phyloP scores from a whole-genome alignment of 2,329 filamentous ascomycete genomes.

The Monilinia vaccinii-corymbosi region DNA sequence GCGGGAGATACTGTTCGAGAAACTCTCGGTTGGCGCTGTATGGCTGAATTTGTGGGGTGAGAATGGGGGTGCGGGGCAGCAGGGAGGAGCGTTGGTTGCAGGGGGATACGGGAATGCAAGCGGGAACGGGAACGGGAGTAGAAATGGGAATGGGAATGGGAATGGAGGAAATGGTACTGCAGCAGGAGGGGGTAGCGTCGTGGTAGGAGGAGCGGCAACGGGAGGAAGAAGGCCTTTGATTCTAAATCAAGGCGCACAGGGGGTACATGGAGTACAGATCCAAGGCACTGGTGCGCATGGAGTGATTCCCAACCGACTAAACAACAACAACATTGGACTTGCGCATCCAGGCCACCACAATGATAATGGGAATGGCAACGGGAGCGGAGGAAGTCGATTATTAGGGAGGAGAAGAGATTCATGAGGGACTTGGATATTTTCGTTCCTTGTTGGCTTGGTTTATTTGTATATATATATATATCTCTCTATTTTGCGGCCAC shows the following conservation, averaged over 20 bases:
- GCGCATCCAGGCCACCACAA: neutral
- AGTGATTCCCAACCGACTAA: neutral
- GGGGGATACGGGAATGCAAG: neutral
- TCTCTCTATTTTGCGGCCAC: too few relatives aligned
- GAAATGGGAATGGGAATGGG: neutral
- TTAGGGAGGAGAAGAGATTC: neutral
- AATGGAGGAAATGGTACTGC: neutral
- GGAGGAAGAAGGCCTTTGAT: neutral
- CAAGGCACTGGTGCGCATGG: neutral
- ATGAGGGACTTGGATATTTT: neutral
- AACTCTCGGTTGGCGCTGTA: neutral
- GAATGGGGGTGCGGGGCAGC: neutral
- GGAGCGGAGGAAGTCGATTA: neutral
- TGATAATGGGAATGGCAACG: neutral
- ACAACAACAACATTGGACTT: conserved; percentile 2
- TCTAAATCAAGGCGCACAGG: neutral
- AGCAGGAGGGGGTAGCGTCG: neutral
- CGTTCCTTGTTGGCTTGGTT: neutral
- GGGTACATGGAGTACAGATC: neutral
- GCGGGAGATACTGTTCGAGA: neutral
- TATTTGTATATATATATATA: neutral
- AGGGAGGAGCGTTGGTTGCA: neutral
- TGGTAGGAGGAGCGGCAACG: neutral
- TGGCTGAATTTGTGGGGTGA: neutral
- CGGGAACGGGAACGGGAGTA: neutral